Evolutionary conservation across 192 early-diverging fungal species (phyloP).

Genomic region (Phlyctochytrium bullatum): DNA sequence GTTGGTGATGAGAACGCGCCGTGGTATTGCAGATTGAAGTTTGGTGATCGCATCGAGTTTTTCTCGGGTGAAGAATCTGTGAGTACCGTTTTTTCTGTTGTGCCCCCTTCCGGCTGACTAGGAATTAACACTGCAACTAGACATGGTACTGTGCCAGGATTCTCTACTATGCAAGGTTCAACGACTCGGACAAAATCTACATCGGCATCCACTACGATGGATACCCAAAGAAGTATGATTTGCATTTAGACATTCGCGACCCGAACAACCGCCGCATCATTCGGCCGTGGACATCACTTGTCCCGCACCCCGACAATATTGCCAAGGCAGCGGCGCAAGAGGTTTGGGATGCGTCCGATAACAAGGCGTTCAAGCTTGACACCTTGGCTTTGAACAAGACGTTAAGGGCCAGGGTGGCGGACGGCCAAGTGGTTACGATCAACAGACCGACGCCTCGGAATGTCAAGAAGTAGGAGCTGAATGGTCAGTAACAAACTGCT

Average conservation of each 20-base stretch:
- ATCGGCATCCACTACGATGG: background rate
- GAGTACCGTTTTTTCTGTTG: background rate
- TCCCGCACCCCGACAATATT: no score
- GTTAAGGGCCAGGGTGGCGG: no score
- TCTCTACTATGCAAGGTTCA: background rate
- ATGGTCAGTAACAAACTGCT: no score
- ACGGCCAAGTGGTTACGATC: no score
- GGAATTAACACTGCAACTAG: background rate
- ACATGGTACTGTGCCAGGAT: background rate
- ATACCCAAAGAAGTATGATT: background rate
- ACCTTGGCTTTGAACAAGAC: no score
- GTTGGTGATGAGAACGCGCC: background rate
- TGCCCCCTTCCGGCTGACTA: no score
- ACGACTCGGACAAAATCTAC: background rate
- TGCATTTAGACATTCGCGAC: background rate
- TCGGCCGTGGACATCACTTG: background rate
- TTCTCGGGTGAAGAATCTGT: background rate
- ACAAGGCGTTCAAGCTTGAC: no score
- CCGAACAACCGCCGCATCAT: background rate
- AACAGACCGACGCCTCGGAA: no score
- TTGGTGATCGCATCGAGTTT: background rate
- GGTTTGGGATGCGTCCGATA: background rate
- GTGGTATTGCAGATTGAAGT: constrained; percentile 2
- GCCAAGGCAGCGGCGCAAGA: background rate
- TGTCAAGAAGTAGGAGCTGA: no score